Conservation (phyloP, 1,284 basidiomycete genomes). For the Cystobasidium sp. region DNA sequence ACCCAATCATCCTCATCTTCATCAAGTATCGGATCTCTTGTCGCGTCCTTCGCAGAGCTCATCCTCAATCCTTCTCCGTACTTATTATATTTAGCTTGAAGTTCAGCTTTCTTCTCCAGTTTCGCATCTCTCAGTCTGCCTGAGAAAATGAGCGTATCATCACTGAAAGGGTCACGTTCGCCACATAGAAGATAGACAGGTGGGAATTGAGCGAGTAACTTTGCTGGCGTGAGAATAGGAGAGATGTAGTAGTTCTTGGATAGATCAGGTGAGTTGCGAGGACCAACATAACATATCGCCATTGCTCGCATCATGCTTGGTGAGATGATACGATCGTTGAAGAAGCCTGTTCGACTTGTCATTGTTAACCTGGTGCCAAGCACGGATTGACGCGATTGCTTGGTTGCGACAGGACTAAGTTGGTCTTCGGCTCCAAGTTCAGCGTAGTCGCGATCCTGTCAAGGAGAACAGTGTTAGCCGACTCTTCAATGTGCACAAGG, state of each 20-base stretch:
- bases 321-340: slow-evolving; percentile 80
- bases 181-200: slow-evolving; percentile 70
- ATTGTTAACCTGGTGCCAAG: slow-evolving; percentile 88
- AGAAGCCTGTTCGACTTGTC: slow-evolving; percentile 93
- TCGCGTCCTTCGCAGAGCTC: slow-evolving; percentile 56
- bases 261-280: slow-evolving; percentile 88
- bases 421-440: slow-evolving; percentile 20
- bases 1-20: slow-evolving; percentile 94
- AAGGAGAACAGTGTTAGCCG: background rate
- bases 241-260: slow-evolving; percentile 92
- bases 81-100: slow-evolving; percentile 52
- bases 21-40: slow-evolving; percentile 61
- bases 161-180: slow-evolving; percentile 95
- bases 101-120: slow-evolving; percentile 67
- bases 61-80: slow-evolving; percentile 61
- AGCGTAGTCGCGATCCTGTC: slow-evolving; percentile 38
- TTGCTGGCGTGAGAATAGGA: slow-evolving; percentile 82
- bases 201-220: slow-evolving; percentile 87
- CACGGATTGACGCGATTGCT: slow-evolving; percentile 48
- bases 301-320: slow-evolving; percentile 78
- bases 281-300: slow-evolving; percentile 67
- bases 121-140: slow-evolving; percentile 92
- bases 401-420: background rate
- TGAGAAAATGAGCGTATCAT: slow-evolving; percentile 87
- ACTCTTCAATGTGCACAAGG: background rate